Evolutionary conservation across 1,284 basidiomycete species (phyloP).

Genomic region (Ceratobasidium sp.): DNA sequence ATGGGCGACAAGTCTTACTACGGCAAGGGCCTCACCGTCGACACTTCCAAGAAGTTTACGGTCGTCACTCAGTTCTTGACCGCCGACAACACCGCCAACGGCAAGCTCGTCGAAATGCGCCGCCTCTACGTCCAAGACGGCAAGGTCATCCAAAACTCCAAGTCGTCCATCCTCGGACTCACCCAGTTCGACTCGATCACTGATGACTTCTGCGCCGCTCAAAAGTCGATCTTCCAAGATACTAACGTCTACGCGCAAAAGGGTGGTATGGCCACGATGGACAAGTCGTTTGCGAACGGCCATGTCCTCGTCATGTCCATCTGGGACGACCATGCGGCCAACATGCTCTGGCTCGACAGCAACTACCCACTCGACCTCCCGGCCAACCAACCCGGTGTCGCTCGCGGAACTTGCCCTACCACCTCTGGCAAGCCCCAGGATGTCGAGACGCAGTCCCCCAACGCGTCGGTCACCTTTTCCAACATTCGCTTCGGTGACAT

Average conservation of each 20-base stretch:
- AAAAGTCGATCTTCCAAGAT: constrained; percentile 55
- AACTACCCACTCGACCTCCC: constrained; percentile 57
- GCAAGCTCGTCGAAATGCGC: constrained; percentile 58
- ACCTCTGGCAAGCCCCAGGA: constrained; percentile 56
- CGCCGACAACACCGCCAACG: constrained; percentile 54
- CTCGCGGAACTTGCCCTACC: constrained; percentile 61
- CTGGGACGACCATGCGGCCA: constrained; percentile 53
- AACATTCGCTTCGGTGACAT: constrained; percentile 53
- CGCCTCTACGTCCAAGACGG: constrained; percentile 62
- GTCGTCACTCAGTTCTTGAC: constrained; percentile 65
- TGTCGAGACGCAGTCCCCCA: constrained; percentile 58
- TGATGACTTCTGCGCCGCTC: constrained; percentile 52
- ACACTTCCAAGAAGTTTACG: constrained; percentile 58
- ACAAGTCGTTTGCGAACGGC: constrained; percentile 55
- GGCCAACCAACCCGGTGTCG: constrained; percentile 56
- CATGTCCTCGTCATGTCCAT: constrained; percentile 57
- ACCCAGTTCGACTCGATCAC: no score
- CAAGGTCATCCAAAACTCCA: constrained; percentile 57
- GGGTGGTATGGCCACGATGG: constrained; percentile 57
- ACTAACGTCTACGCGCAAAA: constrained; percentile 55
- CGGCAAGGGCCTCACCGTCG: constrained; percentile 56
- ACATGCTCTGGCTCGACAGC: constrained; percentile 63
- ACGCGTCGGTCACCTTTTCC: no score
- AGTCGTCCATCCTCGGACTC: background rate
- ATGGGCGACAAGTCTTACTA: constrained; percentile 59